Percentiles rank a stretch among this genome's conserved stretches.
phyloP scores from a whole-genome alignment of 331 rosid species.

The Rhamnella rubrinervis region DNA sequence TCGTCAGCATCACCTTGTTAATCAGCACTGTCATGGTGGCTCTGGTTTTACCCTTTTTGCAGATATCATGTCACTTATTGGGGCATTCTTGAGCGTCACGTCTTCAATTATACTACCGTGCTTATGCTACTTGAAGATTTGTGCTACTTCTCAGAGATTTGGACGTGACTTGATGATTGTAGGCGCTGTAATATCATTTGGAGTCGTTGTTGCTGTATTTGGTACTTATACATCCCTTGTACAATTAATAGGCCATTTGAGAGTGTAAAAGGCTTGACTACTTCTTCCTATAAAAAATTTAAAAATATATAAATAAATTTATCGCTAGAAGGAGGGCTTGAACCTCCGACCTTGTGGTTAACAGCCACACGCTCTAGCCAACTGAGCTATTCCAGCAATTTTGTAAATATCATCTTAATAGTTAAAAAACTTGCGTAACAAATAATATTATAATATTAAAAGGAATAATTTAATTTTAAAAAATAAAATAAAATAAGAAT shows the following conservation, averaged over 20 bases:
- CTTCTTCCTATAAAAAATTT: too few relatives aligned
- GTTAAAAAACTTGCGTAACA: too few relatives aligned
- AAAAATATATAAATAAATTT: too few relatives aligned
- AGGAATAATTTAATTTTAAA: too few relatives aligned
- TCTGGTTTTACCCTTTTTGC: slow-evolving; percentile 51
- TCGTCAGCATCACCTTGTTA: slow-evolving; percentile 38
- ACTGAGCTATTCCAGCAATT: slow-evolving; percentile 47
- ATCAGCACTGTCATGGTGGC: slow-evolving; percentile 49
- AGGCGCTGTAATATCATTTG: slow-evolving; percentile 30
- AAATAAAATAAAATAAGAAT: too few relatives aligned
- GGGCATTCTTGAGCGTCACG: slow-evolving; percentile 55
- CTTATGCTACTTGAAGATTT: slow-evolving; percentile 57
- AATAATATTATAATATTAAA: too few relatives aligned
- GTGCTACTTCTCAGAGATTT: slow-evolving; percentile 31
- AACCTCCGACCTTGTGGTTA: slow-evolving; percentile 68
- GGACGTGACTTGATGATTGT: slow-evolving; percentile 27
- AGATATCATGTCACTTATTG: slow-evolving; percentile 61
- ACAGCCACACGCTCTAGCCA: slow-evolving; percentile 63
- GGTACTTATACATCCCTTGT: slow-evolving; percentile 56
- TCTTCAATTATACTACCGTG: slow-evolving; percentile 56
- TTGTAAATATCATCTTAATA: too few relatives aligned
- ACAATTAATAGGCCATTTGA: slow-evolving; percentile 30
- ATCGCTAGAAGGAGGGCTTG: slow-evolving; percentile 55
- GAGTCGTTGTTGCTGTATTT: slow-evolving; percentile 29
- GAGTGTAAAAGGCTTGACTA: not conserved